Percentiles rank a stretch among this genome's conserved stretches.
phyloP scores from a whole-genome alignment of 768 basidiomycete genomes.

The Russula emetica region DNA sequence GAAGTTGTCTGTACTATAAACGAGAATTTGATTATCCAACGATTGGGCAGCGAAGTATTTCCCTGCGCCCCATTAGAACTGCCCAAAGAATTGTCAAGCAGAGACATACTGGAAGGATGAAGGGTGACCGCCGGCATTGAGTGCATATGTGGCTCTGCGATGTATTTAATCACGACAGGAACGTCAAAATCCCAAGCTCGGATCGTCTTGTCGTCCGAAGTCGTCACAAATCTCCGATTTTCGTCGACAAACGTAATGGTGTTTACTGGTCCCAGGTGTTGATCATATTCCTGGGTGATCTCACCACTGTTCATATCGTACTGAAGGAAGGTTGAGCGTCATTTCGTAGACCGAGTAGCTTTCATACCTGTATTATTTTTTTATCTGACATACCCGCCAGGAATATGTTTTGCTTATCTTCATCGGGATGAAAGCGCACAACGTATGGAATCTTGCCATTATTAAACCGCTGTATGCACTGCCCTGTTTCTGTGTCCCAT shows the following conservation, averaged over 20 bases:
- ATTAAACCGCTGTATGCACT: slow-evolving; percentile 93
- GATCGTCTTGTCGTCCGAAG: slow-evolving; percentile 98
- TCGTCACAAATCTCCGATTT: slow-evolving; percentile 94
- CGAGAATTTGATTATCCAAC: slow-evolving; percentile 95
- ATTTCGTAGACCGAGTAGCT: slow-evolving; percentile 2
- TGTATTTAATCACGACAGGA: slow-evolving; percentile 98
- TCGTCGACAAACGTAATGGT: slow-evolving; percentile 99
- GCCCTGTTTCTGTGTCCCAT: slow-evolving; percentile 99
- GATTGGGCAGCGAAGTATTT: slow-evolving; percentile 98
- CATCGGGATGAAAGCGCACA: slow-evolving; percentile 91
- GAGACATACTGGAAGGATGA: slow-evolving; percentile 86
- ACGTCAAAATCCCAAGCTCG: slow-evolving; percentile 99
- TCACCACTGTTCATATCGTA: slow-evolving; percentile 95
- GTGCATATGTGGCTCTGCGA: slow-evolving; percentile 99
- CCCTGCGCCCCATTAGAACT: slow-evolving; percentile 44
- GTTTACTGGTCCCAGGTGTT: slow-evolving; percentile 96
- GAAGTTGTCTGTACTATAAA: slow-evolving; percentile 98
- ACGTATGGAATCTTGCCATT: slow-evolving; percentile 98
- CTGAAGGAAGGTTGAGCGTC: slow-evolving; percentile 39
- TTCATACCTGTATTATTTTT: slow-evolving; percentile 90
- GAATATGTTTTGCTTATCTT: slow-evolving; percentile 94
- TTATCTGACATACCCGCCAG: slow-evolving; percentile 99
- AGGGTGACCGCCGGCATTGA: slow-evolving; percentile 98
- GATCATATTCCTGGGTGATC: slow-evolving; percentile 97
- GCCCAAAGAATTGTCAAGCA: slow-evolving; percentile 11